Base-by-base conservation (phyloP, 2,329 filamentous ascomycete species). In the Teratosphaeria epicoccoides region DNA sequence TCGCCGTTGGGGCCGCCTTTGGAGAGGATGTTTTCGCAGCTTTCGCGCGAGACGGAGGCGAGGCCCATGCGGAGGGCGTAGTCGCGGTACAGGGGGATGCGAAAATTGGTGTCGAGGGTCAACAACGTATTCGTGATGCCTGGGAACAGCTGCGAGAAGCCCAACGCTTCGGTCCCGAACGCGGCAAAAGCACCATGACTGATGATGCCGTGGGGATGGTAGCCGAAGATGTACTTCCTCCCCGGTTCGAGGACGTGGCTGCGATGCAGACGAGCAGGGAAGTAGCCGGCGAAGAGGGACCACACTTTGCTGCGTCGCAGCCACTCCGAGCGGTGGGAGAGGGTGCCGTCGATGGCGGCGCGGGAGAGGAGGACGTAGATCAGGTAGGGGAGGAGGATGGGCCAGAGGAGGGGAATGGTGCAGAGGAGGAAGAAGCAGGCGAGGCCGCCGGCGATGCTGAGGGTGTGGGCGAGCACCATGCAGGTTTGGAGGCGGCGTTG, bases 121-220 rank as follows among this genome's bases (percentile, higher is more conserved):
- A 97, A 75, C 22, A 97, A 74, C 6, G 87, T 90, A 70, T 97
- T 97, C 45, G 87, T 95, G 68, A 98, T 95, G 54, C 89, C 91
- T 0, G 93, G 93, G 63, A 96, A 98, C 55, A 95, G 81, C 51
- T 87, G 81, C 0, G 81, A 78, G 68, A 96, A 97, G 0, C 88
- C 88, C 0, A 96, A 77, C 0, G 88, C 88, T 61, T 96, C 90
- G 0, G 91, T 97, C 3, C 79, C 87, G 64, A 97, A 97, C 4
- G 90, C 87, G 4, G 83, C 87, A 72, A 91, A 96, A 0, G 90
- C 91, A n/a, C 91, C 93, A 62, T 96, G 88, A 4, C 87, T 93
- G 63, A 98, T 96, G 68, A 98, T 97, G 23, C 93, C 91, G 66
- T 98, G 93, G 0, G 93, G 93, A 63, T 97, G 93, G 68, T 97